These are phyloP conservation scores for Panus rudis DNA, from an alignment of 768 basidiomycete species.

Conservation along the genomic window DNA sequence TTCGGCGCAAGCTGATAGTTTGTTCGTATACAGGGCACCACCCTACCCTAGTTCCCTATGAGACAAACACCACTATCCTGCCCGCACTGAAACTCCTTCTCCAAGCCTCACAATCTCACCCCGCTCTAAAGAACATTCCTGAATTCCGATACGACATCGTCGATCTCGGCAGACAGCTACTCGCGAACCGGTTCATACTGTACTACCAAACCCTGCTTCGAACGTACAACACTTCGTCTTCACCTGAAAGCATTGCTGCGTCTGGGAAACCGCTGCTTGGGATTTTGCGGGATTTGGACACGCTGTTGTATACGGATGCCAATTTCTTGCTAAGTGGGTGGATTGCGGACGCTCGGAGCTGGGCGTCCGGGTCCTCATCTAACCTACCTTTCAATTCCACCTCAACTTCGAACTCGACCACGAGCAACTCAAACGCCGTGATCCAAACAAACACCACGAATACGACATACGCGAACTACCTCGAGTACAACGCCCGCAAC, in stretches of 20 bases:
- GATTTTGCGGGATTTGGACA: conserved; percentile 29
- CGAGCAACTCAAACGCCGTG: too few species aligned
- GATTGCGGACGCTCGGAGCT: conserved; percentile 28
- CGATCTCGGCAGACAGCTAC: conserved; percentile 32
- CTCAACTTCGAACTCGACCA: too few species aligned
- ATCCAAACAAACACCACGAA: too few species aligned
- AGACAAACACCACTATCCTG: conserved; percentile 27
- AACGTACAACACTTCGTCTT: conserved; percentile 21
- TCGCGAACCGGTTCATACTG: conserved; percentile 31
- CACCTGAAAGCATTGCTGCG: conserved; percentile 15
- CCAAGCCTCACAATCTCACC: conserved; percentile 11
- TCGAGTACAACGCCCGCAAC: conserved; percentile 34
- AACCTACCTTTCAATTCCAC: too few species aligned
- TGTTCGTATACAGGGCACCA: conserved; percentile 18
- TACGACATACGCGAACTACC: conserved; percentile 25
- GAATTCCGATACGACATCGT: conserved; percentile 35
- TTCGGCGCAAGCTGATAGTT: neutral
- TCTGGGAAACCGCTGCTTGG: conserved; percentile 23
- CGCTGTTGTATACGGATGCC: conserved; percentile 24
- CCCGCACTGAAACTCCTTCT: conserved; percentile 17
- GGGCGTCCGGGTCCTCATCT: conserved; percentile 15
- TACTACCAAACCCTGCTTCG: conserved; percentile 25
- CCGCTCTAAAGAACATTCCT: conserved; percentile 16
- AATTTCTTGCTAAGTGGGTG: conserved; percentile 30
- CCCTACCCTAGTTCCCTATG: conserved; percentile 29